Base-by-base conservation (phyloP, 371 early-diverging fungal genomes). In the Nematocida ausubeli region DNA sequence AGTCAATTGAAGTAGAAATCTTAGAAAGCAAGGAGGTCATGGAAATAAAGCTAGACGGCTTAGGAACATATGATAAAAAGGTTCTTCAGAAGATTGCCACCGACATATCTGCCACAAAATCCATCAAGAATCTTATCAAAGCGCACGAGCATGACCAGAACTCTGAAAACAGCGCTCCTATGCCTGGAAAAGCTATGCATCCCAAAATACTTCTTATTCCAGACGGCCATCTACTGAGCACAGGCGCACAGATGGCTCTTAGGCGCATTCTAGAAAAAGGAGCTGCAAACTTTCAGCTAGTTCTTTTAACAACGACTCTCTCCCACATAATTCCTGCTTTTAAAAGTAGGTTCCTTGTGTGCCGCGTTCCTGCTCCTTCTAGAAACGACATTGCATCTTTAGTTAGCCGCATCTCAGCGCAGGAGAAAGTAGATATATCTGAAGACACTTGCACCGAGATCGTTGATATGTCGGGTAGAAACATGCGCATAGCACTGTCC, bases 261-360 rank as follows among this genome's bases (percentile, higher is more conserved):
- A 89, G 99, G 79, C 88, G 98, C 34, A 98, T 98, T 2, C 96
- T 99, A 94, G 99, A 99, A 87, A 93, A 93, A 85, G 97, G 98
- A 86, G 93, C 92, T 85, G 78, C 84, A 26, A 93, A 92, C 82
- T 88, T 97, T 81, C 90, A 97, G 34, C 86, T 99, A 28, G 92
- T 98, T 78, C 82, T 99, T 68, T 92, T 95, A 85, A 91, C 92
- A 82, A 92, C 90, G 66, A 89, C 91, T 52, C 89, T 94, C 0
- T 90, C 91, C 66, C 91, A 90, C 81, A 91, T 99, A 73, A 95
- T 98, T 83, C 86, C 90, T 16, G 97, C 99, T 1, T 91, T 99
- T 69, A 90, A 92, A 73, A 92, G 93, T 79, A 89, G 99, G 70
- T 96, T 96, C 80, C 85, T 98, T 56, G 84, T 93, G 39, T 87